These are phyloP conservation scores for Iberis amara DNA, from an alignment of 441 rosid species.

Conservation along the genomic window DNA sequence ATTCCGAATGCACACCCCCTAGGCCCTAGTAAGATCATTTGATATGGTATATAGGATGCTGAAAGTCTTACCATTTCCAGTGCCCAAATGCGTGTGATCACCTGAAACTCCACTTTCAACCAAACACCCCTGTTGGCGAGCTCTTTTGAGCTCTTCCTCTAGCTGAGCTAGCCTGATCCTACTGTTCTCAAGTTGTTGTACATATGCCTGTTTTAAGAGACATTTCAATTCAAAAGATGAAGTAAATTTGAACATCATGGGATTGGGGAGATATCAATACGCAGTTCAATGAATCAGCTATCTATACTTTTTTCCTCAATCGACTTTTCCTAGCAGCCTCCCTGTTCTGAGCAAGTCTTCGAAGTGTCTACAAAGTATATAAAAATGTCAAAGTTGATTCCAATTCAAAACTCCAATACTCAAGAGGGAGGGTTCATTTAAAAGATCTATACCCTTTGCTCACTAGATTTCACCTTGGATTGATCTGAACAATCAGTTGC, in stretches of 20 bases:
- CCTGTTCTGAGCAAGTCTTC: constrained; percentile 66
- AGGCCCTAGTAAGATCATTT: too few species aligned
- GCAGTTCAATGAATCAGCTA: constrained; percentile 2
- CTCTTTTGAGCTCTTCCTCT: constrained; percentile 80
- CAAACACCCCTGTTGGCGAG: constrained; percentile 68
- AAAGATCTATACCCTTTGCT: constrained; percentile 55
- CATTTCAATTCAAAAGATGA: neutral
- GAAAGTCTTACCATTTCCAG: constrained; percentile 53
- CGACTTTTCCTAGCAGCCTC: constrained; percentile 85
- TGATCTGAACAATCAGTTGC: constrained; percentile 57
- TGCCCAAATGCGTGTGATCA: constrained; percentile 37
- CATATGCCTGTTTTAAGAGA: constrained; percentile 79
- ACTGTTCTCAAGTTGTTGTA: constrained; percentile 85
- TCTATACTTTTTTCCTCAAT: constrained; percentile 56
- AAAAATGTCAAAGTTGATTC: constrained; percentile 5
- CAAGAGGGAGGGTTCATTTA: neutral
- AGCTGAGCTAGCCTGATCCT: constrained; percentile 61
- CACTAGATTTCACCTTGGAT: constrained; percentile 50
- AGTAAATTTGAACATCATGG: neutral
- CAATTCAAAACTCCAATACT: neutral
- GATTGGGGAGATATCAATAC: neutral
- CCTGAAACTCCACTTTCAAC: constrained; percentile 42
- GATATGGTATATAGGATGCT: neutral
- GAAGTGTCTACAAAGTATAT: constrained; percentile 40
- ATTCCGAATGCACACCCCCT: too few species aligned